These are phyloP conservation scores for Clonostachys rosea DNA, from an alignment of 2,329 filamentous ascomycete species.

Conservation along the genomic window DNA sequence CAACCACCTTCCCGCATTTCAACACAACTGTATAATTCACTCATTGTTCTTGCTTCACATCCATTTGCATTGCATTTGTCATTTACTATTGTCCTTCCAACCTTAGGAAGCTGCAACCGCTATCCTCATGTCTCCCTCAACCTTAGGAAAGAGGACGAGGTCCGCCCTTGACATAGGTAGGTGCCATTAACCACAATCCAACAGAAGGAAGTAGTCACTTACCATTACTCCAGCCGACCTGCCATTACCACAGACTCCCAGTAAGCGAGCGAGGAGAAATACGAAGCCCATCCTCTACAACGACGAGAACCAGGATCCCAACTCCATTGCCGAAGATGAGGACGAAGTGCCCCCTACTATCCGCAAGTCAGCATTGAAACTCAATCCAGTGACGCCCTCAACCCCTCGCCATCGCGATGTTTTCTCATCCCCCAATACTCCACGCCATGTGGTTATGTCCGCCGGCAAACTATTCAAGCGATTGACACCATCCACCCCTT, in stretches of 20 bases:
- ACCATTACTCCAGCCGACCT: no score
- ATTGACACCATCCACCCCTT: constrained; percentile 70
- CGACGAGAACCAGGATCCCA: constrained; percentile 62
- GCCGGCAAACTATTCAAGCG: constrained; percentile 72
- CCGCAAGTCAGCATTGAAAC: constrained; percentile 21
- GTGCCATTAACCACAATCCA: constrained; percentile 5
- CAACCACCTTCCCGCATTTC: background rate
- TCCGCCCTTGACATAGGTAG: constrained; percentile 19
- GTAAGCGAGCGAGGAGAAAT: constrained; percentile 20
- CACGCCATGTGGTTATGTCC: constrained; percentile 78
- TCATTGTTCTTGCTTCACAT: background rate
- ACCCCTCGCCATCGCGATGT: constrained; percentile 79
- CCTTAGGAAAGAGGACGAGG: constrained; percentile 27
- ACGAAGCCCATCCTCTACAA: constrained; percentile 41
- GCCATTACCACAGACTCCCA: constrained; percentile 1
- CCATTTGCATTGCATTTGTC: background rate
- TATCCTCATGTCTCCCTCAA: constrained; percentile 1
- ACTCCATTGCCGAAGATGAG: constrained; percentile 34
- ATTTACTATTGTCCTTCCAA: no score
- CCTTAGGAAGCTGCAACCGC: no score
- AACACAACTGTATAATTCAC: background rate
- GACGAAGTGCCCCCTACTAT: constrained; percentile 27
- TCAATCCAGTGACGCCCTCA: constrained; percentile 60
- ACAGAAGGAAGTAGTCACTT: no score
- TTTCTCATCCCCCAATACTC: constrained; percentile 70